A percentile compares a stretch with the other conserved stretches of the same genome.
phyloP scores from a whole-genome alignment of 768 basidiomycete species.

The Suillus lakei region DNA sequence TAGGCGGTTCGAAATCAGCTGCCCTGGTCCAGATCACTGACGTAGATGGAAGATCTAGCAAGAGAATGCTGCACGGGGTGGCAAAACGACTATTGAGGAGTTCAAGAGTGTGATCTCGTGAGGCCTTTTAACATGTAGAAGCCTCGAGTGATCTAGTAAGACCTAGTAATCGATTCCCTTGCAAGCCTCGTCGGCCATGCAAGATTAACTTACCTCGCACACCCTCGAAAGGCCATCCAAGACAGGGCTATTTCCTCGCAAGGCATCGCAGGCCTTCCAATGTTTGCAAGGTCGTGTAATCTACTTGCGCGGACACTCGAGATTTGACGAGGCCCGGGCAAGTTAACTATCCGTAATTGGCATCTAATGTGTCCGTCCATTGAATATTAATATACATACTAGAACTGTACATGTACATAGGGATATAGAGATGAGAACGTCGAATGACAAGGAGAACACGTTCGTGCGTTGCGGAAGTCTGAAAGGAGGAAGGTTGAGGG shows the following conservation, averaged over 20 bases:
- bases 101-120: slow-evolving; percentile 26
- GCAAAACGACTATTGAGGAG: slow-evolving; percentile 27
- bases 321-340: background rate
- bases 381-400: background rate
- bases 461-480: background rate
- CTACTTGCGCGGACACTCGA: background rate
- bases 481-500: background rate
- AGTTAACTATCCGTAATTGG: background rate
- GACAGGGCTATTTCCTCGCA: background rate
- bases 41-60: slow-evolving; percentile 42
- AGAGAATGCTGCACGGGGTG: slow-evolving; percentile 23
- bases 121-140: too few relatives aligned
- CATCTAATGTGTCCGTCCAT: background rate
- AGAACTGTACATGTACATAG: background rate
- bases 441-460: background rate
- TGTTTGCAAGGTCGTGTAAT: background rate
- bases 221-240: background rate
- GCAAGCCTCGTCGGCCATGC: too few relatives aligned
- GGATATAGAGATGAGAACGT: background rate
- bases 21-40: slow-evolving; percentile 58
- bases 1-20: slow-evolving; percentile 77
- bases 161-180: too few relatives aligned
- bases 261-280: background rate
- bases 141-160: too few relatives aligned
- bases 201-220: too few relatives aligned